Percentiles rank a stretch among this genome's conserved stretches.
Evolutionary conservation across 768 basidiomycete species (phyloP).

Genomic region (Pulveroboletus frians): DNA sequence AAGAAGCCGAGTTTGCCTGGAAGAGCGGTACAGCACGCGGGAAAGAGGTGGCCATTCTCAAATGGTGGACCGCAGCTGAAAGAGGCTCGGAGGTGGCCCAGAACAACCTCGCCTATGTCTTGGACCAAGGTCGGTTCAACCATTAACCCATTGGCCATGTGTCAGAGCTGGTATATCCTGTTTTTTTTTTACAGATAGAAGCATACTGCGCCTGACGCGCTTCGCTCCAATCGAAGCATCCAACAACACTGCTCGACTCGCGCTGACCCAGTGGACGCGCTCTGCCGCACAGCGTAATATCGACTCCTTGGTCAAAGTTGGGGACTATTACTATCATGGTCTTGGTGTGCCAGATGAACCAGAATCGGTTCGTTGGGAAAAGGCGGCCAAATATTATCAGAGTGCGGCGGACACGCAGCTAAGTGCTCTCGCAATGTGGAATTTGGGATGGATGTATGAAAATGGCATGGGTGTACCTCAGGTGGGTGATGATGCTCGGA

Average conservation of each 20-base stretch:
- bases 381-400: slow-evolving; percentile 91
- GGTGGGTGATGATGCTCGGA: slow-evolving; percentile 36
- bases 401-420: slow-evolving; percentile 89
- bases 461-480: slow-evolving; percentile 89
- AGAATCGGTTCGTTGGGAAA: slow-evolving; percentile 65
- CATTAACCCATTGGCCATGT: slow-evolving; percentile 29
- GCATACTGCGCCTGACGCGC: slow-evolving; percentile 59
- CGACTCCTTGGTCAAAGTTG: slow-evolving; percentile 97
- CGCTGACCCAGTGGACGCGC: slow-evolving; percentile 90
- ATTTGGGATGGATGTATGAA: slow-evolving; percentile 99
- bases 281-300: slow-evolving; percentile 91
- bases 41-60: slow-evolving; percentile 78
- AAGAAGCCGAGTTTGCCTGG: slow-evolving; percentile 79
- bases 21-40: slow-evolving; percentile 62
- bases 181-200: slow-evolving; percentile 48
- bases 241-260: slow-evolving; percentile 77
- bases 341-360: slow-evolving; percentile 72
- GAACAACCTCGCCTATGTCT: slow-evolving; percentile 87
- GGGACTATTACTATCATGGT: slow-evolving; percentile 94
- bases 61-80: slow-evolving; percentile 95
- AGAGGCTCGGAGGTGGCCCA: slow-evolving; percentile 88
- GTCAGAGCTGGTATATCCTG: slow-evolving; percentile 18
- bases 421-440: slow-evolving; percentile 97
- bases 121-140: slow-evolving; percentile 74
- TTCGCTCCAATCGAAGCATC: slow-evolving; percentile 70